These are phyloP conservation scores for Arbutus unedo DNA, from an alignment of 148 eudicot species.

Conservation along the genomic window DNA sequence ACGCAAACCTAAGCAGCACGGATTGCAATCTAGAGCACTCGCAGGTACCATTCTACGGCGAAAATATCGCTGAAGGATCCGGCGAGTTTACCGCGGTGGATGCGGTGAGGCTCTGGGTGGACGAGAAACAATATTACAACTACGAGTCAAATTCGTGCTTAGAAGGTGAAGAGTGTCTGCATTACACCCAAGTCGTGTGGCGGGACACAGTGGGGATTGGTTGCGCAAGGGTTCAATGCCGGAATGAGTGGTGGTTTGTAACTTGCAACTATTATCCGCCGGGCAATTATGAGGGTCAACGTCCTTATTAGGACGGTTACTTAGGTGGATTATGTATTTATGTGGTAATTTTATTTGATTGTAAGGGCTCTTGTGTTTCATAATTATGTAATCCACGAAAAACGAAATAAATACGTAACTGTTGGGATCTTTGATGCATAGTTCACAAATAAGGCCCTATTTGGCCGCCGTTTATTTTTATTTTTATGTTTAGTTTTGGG, in stretches of 20 bases:
- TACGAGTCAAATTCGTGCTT: slow-evolving; percentile 32
- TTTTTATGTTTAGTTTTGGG: background rate
- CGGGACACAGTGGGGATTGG: slow-evolving; percentile 34
- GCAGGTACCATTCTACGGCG: slow-evolving; percentile 8
- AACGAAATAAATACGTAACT: background rate
- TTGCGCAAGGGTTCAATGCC: slow-evolving; percentile 46
- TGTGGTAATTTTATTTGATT: background rate
- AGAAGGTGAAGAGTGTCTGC: slow-evolving; percentile 36
- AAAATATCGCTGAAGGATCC: slow-evolving; percentile 30
- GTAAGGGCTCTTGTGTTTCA: background rate
- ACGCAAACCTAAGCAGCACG: slow-evolving; percentile 27
- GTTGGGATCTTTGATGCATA: background rate
- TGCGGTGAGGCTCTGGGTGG: slow-evolving; percentile 37
- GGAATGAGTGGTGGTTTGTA: slow-evolving; percentile 40
- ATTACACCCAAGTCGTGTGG: slow-evolving; percentile 63
- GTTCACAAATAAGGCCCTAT: background rate
- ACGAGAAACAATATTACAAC: slow-evolving; percentile 27
- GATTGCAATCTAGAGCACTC: slow-evolving; percentile 44
- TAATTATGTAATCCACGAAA: background rate
- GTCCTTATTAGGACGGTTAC: slow-evolving; percentile 25
- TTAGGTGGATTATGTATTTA: background rate
- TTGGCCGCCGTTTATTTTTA: background rate
- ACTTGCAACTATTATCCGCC: slow-evolving; percentile 54
- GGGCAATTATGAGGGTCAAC: slow-evolving; percentile 44
- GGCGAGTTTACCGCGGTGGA: slow-evolving; percentile 24